A percentile compares a stretch with the other conserved stretches of the same genome.
Evolutionary conservation across 257 asterid genomes (phyloP).

Genomic region (Cinchona pubescens): DNA sequence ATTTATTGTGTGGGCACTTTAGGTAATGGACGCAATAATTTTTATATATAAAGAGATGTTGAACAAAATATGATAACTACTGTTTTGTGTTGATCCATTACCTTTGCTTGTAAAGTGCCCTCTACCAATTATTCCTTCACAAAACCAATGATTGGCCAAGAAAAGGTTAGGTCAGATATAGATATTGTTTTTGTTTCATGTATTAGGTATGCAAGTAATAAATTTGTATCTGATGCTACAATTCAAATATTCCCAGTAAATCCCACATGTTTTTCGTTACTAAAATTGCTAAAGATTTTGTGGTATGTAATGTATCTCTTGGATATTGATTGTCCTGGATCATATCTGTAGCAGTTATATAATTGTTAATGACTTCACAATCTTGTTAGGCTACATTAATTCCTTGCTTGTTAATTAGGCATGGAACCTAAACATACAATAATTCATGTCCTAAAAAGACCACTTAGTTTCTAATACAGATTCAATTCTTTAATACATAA

Average conservation of each 20-base stretch:
- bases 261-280: conserved; percentile 7
- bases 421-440: conserved; percentile 6
- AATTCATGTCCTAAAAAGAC: neutral
- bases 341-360: conserved; percentile 17
- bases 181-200: conserved; percentile 14
- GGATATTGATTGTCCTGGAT: conserved; percentile 7
- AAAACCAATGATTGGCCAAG: conserved; percentile 26
- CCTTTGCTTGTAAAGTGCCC: conserved; percentile 23
- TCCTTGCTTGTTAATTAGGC: conserved; percentile 27
- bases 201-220: conserved; percentile 21
- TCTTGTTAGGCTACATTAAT: conserved; percentile 20
- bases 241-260: conserved; percentile 2
- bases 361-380: conserved; percentile 14
- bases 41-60: conserved; percentile 29
- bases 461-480: neutral
- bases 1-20: conserved; percentile 1
- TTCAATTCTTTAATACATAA: conserved; percentile 8
- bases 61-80: conserved; percentile 13
- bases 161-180: conserved; percentile 20
- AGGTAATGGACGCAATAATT: conserved; percentile 33
- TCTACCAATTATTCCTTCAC: conserved; percentile 28
- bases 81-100: conserved; percentile 18
- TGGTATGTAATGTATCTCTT: neutral
- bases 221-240: conserved; percentile 2
- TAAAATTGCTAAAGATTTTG: neutral